Evolutionary conservation across 305 asterid genomes (phyloP), one percentile per base, ranked within the genome.

Genomic region (Fraxinus floribunda): DNA sequence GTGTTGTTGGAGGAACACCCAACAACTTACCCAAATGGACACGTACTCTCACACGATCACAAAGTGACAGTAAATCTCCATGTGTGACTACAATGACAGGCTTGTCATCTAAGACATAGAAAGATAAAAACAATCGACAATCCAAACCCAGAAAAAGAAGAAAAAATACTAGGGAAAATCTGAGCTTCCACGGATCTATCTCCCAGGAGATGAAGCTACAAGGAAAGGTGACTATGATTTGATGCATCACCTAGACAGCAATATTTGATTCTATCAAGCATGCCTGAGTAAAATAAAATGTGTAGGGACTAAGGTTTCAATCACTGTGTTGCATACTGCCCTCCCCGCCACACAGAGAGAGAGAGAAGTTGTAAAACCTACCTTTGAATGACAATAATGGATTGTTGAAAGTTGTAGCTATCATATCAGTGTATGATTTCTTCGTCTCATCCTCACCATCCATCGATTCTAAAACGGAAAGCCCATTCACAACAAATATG

Each of bases 31-130:
- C 98, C 78, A 93, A 81, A 85, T 89, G 84, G 82, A 89, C 80
- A 57, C 97, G 90, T 5, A 93, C 83, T 39, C 84, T 85, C 13
- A 83, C 88, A 46, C 97, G 95, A 62, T 91, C 97, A 70, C 87
- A 44, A 76, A 90, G 88, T 8, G 91, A 71, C 24, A 95, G 91
- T 79, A 95, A 80, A 88, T 95, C 98, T 83, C 98, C 98, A 76
- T 95, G 98, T 1, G 98, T 93, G 73, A 95, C 84, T 77, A 88
- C 98, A 81, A 95, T 86, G 13, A 82, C 93, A 35, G 98, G 98
- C 88, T 89, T 95, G 88, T 92, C 94, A 84, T 95, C 98, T 95
- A 90, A 84, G 80, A 80, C 52, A 78, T 41, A 44, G 1, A 76
- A 32, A 79, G 30, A 60, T 11, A 4, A 5, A 75, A 46, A 32